phyloP scores from a whole-genome alignment of 176 grass and related monocot species.

The Carex pumila region DNA sequence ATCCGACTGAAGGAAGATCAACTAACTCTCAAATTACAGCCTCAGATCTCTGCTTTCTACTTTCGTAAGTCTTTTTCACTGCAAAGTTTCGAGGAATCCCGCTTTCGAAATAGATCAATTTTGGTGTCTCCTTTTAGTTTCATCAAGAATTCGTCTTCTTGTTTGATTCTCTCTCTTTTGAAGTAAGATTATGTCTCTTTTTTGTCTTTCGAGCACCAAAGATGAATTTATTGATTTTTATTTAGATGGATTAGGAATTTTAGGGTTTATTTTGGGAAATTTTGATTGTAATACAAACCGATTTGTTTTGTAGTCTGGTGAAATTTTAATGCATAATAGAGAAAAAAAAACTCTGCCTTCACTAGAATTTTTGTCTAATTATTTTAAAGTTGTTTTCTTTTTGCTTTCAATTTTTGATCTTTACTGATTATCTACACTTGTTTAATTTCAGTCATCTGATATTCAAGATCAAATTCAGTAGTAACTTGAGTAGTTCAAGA shows the following conservation, averaged over 20 bases:
- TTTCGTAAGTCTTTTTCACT: conserved; percentile 1
- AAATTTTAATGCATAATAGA: not conserved
- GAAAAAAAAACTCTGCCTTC: not conserved
- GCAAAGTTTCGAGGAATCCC: not conserved
- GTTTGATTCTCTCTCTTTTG: not conserved
- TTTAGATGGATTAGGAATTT: not conserved
- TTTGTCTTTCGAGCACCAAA: not conserved
- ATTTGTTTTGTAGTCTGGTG: not conserved
- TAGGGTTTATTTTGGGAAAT: not conserved
- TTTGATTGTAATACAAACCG: not conserved
- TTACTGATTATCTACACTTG: conserved; percentile 5
- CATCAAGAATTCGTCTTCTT: not conserved
- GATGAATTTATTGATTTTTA: not conserved
- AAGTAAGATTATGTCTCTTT: not conserved
- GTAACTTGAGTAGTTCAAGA: conserved; percentile 2
- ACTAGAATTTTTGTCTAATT: not conserved
- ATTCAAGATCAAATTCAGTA: conserved; percentile 9
- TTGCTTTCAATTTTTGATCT: not conserved
- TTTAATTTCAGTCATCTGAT: conserved; percentile 20
- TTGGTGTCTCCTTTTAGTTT: not conserved
- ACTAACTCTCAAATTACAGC: not conserved
- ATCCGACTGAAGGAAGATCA: not conserved
- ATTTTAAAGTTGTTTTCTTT: not conserved
- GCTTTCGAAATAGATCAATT: not conserved
- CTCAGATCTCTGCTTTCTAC: not conserved